phyloP scores from a whole-genome alignment of 306 rosid genomes.

The Quercus gilva region DNA sequence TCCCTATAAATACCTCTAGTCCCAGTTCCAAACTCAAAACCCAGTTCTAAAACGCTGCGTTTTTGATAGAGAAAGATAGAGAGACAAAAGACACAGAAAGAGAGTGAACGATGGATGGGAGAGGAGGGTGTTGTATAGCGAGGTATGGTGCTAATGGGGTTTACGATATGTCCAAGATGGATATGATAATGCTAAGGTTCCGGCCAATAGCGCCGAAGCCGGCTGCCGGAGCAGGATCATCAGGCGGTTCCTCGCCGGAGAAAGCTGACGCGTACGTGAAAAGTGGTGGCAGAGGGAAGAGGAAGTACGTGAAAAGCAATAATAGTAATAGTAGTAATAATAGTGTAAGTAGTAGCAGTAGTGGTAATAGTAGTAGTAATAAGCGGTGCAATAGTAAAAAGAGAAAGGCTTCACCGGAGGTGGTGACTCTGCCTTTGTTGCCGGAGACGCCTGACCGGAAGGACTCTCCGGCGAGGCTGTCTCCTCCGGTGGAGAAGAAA shows the following conservation, averaged over 20 bases:
- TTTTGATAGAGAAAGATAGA: neutral
- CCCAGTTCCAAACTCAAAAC: too few species aligned
- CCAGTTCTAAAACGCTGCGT: neutral
- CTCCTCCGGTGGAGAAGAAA: neutral
- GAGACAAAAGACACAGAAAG: neutral
- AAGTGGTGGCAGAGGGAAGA: constrained; percentile 24
- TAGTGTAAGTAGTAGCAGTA: constrained; percentile 15
- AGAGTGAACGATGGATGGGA: constrained; percentile 41
- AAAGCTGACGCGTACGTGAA: constrained; percentile 15
- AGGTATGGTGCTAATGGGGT: constrained; percentile 44
- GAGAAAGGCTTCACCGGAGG: constrained; percentile 35
- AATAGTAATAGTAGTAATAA: neutral
- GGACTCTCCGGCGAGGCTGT: constrained; percentile 23
- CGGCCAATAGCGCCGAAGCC: constrained; percentile 95
- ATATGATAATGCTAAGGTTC: constrained; percentile 72
- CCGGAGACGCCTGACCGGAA: constrained; percentile 73
- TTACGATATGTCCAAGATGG: constrained; percentile 40
- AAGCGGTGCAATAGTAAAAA: constrained; percentile 40
- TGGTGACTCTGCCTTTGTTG: constrained; percentile 62
- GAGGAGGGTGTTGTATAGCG: constrained; percentile 81
- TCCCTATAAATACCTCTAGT: constrained; percentile 13
- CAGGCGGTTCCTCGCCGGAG: constrained; percentile 43
- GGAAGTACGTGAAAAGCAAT: constrained; percentile 40
- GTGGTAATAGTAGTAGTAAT: neutral
- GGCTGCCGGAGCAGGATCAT: constrained; percentile 21